phyloP scores from a whole-genome alignment of 2,329 filamentous ascomycete genomes.

The Exophiala lecanii-corni region DNA sequence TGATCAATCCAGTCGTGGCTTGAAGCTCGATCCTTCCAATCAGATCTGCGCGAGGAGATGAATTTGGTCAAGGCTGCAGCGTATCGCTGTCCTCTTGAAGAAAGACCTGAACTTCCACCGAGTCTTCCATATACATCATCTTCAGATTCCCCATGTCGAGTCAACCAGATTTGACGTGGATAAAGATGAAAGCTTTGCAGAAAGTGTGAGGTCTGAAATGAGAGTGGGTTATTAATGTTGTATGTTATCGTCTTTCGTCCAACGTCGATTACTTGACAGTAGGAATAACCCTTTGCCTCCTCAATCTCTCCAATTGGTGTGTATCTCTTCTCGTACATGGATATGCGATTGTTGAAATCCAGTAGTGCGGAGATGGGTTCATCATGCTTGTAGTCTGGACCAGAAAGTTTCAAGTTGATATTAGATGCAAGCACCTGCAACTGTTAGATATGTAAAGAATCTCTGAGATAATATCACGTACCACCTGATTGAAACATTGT shows the following conservation, averaged over 20 bases:
- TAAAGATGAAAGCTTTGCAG: slow-evolving; percentile 94
- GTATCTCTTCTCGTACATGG: slow-evolving; percentile 90
- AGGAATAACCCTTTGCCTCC: slow-evolving; percentile 83
- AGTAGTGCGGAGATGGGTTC: slow-evolving; percentile 77
- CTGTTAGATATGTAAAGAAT: too few species aligned
- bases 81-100: slow-evolving; percentile 72
- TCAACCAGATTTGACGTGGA: slow-evolving; percentile 96
- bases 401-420: slow-evolving; percentile 92
- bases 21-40: slow-evolving; percentile 81
- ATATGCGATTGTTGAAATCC: slow-evolving; percentile 90
- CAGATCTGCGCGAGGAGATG: slow-evolving; percentile 70
- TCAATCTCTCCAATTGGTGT: slow-evolving; percentile 85
- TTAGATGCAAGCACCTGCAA: slow-evolving; percentile 82
- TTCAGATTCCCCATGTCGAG: slow-evolving; percentile 81
- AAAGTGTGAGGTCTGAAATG: slow-evolving; percentile 87
- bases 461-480: neutral
- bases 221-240: slow-evolving; percentile 84
- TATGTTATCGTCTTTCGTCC: slow-evolving; percentile 89
- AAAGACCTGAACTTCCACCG: slow-evolving; percentile 82
- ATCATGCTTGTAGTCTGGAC: slow-evolving; percentile 92
- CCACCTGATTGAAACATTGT: slow-evolving; percentile 71
- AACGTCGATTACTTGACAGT: slow-evolving; percentile 96
- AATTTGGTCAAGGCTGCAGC: slow-evolving; percentile 74
- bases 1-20: too few species aligned
- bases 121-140: slow-evolving; percentile 86